These are phyloP conservation scores for Skeletonema potamos DNA, from an alignment of 108 stramenopile genomes.

Conservation along the genomic window DNA sequence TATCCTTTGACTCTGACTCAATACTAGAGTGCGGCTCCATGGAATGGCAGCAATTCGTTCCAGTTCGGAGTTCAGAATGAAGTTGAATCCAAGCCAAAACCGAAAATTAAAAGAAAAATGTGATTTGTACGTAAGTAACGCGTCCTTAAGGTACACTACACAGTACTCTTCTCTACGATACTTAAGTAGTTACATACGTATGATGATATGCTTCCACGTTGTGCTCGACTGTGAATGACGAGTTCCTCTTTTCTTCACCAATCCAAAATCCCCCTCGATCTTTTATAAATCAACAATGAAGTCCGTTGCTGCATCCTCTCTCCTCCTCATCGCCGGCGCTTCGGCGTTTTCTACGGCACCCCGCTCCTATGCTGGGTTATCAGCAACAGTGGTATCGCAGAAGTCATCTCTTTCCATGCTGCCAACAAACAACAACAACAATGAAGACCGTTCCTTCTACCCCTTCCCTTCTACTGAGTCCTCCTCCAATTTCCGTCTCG, in stretches of 20 bases:
- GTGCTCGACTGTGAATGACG: background rate
- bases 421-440: constrained; percentile 12
- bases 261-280: background rate
- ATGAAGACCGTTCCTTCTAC: background rate
- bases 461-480: constrained; percentile 18
- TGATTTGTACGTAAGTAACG: too few species aligned
- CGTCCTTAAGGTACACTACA: too few species aligned
- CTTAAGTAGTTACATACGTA: too few species aligned
- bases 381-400: constrained; percentile 1
- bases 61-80: too few species aligned
- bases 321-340: constrained; percentile 20
- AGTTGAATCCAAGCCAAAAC: too few species aligned
- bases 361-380: constrained; percentile 12
- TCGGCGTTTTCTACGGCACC: constrained; percentile 39
- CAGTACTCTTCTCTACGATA: too few species aligned
- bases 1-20: too few species aligned
- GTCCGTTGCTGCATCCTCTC: constrained; percentile 15
- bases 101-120: too few species aligned
- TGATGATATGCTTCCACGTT: background rate
- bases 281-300: constrained; percentile 11
- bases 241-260: background rate
- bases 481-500: constrained; percentile 20
- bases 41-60: too few species aligned
- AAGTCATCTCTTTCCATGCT: constrained; percentile 15
- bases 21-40: too few species aligned